phyloP scores from a whole-genome alignment of 345 rosid species.

The Eucalyptus curtisii region DNA sequence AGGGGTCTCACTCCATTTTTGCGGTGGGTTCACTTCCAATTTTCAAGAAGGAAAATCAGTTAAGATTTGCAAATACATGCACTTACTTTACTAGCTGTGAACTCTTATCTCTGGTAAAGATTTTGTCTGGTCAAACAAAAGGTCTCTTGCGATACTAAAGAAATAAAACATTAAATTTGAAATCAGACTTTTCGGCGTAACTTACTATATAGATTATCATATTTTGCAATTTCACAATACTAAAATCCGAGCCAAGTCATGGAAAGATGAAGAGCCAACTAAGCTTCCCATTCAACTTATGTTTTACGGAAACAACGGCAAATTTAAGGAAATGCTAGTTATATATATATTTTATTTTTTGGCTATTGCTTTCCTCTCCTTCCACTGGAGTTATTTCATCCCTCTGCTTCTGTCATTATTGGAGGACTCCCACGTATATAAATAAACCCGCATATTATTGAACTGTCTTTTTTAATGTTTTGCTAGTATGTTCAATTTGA shows the following conservation, averaged over 20 bases:
- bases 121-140: too few relatives aligned
- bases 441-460: not conserved
- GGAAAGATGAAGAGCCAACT: not conserved
- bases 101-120: rapidly evolving
- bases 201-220: too few relatives aligned
- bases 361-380: not conserved
- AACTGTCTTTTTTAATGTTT: not conserved
- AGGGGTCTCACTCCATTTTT: not conserved
- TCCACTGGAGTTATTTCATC: not conserved
- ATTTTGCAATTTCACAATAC: too few relatives aligned
- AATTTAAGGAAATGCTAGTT: too few relatives aligned
- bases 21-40: not conserved
- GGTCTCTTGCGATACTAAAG: too few relatives aligned
- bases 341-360: too few relatives aligned
- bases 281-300: not conserved
- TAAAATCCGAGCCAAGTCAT: too few relatives aligned
- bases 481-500: not conserved
- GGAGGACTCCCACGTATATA: not conserved
- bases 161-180: too few relatives aligned
- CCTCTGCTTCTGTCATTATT: not conserved
- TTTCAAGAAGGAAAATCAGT: not conserved
- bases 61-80: not conserved
- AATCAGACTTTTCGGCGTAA: rapidly evolving
- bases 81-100: not conserved
- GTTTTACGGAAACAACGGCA: too few relatives aligned